Conservation (phyloP, 2,329 filamentous ascomycete species). For the Dactylellina leptospora region DNA sequence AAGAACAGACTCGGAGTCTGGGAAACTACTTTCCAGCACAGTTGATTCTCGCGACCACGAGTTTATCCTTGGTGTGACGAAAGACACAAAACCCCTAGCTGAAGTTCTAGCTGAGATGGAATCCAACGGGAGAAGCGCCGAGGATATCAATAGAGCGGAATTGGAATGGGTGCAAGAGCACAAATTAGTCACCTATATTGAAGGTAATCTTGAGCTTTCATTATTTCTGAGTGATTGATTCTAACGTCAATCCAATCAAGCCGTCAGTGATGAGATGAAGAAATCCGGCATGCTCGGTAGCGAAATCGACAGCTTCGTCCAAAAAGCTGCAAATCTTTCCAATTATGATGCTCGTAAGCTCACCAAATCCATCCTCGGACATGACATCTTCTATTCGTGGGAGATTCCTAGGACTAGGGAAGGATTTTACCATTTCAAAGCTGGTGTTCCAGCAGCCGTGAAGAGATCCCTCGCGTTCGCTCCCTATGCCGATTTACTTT, state of each 20-base stretch:
- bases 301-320: constrained; percentile 74
- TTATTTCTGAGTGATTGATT: neutral
- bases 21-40: constrained; percentile 85
- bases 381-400: constrained; percentile 79
- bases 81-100: constrained; percentile 78
- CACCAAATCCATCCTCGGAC: constrained; percentile 62
- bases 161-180: constrained; percentile 87
- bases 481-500: constrained; percentile 91
- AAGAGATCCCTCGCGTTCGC: constrained; percentile 92
- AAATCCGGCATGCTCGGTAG: constrained; percentile 71
- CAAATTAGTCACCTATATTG: constrained; percentile 87
- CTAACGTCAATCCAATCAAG: constrained; percentile 60
- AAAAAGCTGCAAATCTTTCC: constrained; percentile 52
- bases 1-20: constrained; percentile 93
- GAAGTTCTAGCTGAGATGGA: constrained; percentile 94
- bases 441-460: constrained; percentile 83
- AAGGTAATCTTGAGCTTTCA: constrained; percentile 64
- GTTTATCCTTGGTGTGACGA: constrained; percentile 86
- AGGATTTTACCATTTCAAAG: constrained; percentile 89
- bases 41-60: constrained; percentile 96
- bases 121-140: constrained; percentile 74
- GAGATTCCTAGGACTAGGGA: constrained; percentile 92
- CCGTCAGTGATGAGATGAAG: constrained; percentile 77
- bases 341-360: constrained; percentile 75
- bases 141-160: constrained; percentile 86